Evolutionary conservation across 2,329 filamentous ascomycete genomes (phyloP).

Genomic region (Aureobasidium sp.): DNA sequence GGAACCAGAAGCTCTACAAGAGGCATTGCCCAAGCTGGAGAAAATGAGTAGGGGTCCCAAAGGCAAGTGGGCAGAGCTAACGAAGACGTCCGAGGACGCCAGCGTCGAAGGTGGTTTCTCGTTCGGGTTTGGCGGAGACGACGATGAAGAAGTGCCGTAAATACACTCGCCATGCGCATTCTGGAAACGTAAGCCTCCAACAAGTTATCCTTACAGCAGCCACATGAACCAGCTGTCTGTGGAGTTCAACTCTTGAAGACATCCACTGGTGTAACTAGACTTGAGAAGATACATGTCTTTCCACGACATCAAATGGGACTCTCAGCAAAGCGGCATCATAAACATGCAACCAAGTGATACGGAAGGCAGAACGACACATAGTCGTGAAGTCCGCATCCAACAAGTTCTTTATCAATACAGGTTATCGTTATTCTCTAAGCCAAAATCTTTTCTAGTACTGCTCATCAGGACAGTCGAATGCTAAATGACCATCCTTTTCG

Average conservation of each 20-base stretch:
- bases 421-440: neutral
- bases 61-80: constrained; percentile 78
- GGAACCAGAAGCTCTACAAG: constrained; percentile 61
- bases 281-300: neutral
- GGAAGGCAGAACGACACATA: neutral
- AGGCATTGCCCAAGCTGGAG: constrained; percentile 59
- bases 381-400: neutral
- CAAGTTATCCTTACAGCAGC: neutral
- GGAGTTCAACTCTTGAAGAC: neutral
- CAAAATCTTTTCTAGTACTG: constrained; percentile 23
- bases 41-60: constrained; percentile 59
- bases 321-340: neutral
- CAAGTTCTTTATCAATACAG: neutral
- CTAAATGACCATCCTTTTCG: constrained; percentile 93
- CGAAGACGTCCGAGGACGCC: constrained; percentile 47
- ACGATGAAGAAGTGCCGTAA: constrained; percentile 27
- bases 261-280: neutral
- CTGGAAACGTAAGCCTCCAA: too few species aligned
- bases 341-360: neutral
- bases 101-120: constrained; percentile 47
- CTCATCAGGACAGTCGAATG: constrained; percentile 40
- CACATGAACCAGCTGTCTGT: neutral
- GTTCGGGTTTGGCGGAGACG: constrained; percentile 54
- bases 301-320: neutral
- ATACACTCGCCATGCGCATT: neutral